Conservation (phyloP, 139 green algal genomes). For the Chara braunii region DNA sequence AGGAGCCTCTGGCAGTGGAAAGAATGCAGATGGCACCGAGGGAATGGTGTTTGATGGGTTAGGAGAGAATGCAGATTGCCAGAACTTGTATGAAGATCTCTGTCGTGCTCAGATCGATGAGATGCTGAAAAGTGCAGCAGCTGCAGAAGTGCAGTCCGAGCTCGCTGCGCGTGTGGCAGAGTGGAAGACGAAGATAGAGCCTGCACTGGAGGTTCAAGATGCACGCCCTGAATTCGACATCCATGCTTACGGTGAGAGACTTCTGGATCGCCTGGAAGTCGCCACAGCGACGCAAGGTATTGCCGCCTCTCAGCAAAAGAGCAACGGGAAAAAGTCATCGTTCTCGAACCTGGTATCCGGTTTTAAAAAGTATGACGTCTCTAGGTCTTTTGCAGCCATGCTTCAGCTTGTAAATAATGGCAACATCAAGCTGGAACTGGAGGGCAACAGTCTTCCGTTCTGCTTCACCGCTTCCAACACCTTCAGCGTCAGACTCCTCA, state of each 20-base stretch:
- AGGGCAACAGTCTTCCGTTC: background rate
- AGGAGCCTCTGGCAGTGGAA: too few relatives aligned
- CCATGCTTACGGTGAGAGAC: background rate
- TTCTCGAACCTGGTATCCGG: background rate
- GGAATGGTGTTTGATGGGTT: background rate
- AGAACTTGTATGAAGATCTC: background rate
- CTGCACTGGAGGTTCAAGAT: constrained; percentile 5
- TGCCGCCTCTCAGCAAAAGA: background rate
- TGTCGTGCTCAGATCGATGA: background rate
- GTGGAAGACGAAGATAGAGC: constrained; percentile 1
- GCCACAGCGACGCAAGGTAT: background rate
- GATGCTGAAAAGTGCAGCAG: background rate
- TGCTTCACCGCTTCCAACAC: background rate
- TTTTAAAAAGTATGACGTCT: background rate
- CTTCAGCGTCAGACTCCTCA: background rate
- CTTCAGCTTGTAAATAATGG: constrained; percentile 2
- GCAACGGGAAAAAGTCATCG: background rate
- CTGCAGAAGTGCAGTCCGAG: background rate
- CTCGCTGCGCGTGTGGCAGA: background rate
- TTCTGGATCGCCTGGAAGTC: background rate
- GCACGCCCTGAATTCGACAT: constrained; percentile 7
- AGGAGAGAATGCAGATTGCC: background rate
- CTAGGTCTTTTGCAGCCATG: constrained; percentile 5
- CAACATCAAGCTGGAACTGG: background rate
- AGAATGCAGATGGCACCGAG: background rate